Base-by-base conservation (phyloP, 768 basidiomycete genomes). In the Tulasnella sp. region DNA sequence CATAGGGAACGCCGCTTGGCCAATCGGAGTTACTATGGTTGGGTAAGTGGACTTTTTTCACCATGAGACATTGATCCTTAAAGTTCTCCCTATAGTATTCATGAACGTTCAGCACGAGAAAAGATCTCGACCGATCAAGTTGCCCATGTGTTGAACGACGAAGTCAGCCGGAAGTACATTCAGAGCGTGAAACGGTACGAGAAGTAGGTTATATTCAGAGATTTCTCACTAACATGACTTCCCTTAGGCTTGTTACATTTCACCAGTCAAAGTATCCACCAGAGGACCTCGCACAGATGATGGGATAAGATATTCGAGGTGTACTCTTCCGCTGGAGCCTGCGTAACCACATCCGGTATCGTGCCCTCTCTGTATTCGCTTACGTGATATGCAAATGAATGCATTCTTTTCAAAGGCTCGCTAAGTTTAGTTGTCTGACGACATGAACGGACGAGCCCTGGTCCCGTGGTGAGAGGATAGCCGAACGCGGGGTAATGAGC, bases 1-100 rank as follows among this genome's bases (percentile, higher is more conserved):
- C 4, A 99, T 99, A 64, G 96, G 96, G 32, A 99, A 96, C 67
- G 95, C 96, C 0, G 94, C 96, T 2, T 99, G 96, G 96, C 96
- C 96, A 1, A 99, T 99, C 67, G 96, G 96, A 44, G 96, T 99
- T 8, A 99, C 96, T 62, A 95, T 95, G 88, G 96, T 98, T 74
- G 94, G 92, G 91, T 92, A 72, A 41, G 84, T 76, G 10, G 42
- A 56, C 2, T 21, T 52, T 7, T 9, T 32, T 38, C 43, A 21
- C 10, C 38, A 27, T 19, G 10, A 19, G n/a, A 45, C 9, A 27
- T 43, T 44, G 19, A 44, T 26, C 50, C 17, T 42, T 41, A 27
- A 42, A 62, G 17, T 62, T 17, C 59, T 8, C 43, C 55, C 47
- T 27, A 30, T 61, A 88, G 93, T 75, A 96, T 98, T 58, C 96